Conservation (phyloP, 2,329 filamentous ascomycete genomes). For the Aspergillus hortae region DNA sequence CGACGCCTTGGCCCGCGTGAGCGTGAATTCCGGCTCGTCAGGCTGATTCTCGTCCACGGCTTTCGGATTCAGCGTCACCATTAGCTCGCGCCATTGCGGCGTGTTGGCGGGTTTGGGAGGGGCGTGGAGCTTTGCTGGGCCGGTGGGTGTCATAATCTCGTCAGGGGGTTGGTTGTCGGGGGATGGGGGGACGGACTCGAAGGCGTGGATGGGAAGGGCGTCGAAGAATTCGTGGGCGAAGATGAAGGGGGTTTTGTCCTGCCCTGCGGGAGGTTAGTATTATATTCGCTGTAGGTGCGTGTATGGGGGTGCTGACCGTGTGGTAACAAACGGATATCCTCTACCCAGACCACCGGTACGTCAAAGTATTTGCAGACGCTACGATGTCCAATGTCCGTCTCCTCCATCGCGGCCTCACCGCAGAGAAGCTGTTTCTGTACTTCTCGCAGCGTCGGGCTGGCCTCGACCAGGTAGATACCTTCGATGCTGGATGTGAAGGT, state of each 20-base stretch:
- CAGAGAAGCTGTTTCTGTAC: constrained; percentile 81
- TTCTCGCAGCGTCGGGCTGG: constrained; percentile 73
- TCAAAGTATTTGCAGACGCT: constrained; percentile 72
- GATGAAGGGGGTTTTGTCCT: constrained; percentile 79
- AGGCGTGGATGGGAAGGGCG: constrained; percentile 91
- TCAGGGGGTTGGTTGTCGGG: constrained; percentile 45
- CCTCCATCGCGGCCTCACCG: constrained; percentile 63
- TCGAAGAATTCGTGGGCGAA: constrained; percentile 99
- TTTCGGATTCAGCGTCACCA: constrained; percentile 66
- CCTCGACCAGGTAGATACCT: constrained; percentile 89
- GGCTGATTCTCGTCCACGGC: constrained; percentile 48
- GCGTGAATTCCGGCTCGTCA: constrained; percentile 75
- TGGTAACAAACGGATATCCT: constrained; percentile 81
- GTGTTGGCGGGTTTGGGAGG: constrained; percentile 38
- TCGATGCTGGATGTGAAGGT: constrained; percentile 73
- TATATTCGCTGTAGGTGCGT: no score
- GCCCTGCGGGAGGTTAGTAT: constrained; percentile 40
- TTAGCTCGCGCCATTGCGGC: constrained; percentile 76
- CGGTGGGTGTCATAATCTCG: constrained; percentile 49
- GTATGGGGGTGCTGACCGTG: constrained; percentile 49
- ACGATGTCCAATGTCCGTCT: constrained; percentile 69
- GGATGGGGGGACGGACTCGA: constrained; percentile 66
- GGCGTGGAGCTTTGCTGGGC: constrained; percentile 44
- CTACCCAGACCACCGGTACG: constrained; percentile 81
- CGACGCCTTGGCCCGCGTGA: constrained; percentile 69